Conservation (phyloP, 108 stramenopile genomes). For the Aureococcus anophagefferens region DNA sequence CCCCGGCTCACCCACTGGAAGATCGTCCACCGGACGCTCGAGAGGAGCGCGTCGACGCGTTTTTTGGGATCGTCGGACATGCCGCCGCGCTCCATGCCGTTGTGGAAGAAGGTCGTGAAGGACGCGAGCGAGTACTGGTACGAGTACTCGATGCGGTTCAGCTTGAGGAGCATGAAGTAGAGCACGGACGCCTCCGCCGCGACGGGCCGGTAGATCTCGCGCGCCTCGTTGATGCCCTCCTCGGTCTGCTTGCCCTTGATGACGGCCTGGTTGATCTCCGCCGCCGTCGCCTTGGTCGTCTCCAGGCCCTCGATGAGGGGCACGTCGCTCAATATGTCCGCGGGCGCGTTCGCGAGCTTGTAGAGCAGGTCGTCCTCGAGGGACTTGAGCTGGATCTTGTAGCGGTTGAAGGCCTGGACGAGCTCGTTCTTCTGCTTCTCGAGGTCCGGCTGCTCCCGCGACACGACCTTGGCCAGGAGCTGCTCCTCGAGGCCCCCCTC, state of each 20-base stretch:
- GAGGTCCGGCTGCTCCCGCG: slow-evolving; percentile 26
- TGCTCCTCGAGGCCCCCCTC: slow-evolving; percentile 41
- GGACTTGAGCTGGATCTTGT: slow-evolving; percentile 42
- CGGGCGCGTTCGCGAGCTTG: slow-evolving; percentile 44
- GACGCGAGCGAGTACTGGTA: slow-evolving; percentile 37
- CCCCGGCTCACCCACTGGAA: slow-evolving; percentile 35
- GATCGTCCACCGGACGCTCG: slow-evolving; percentile 21
- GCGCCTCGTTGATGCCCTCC: slow-evolving; percentile 24
- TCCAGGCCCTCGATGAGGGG: slow-evolving; percentile 51
- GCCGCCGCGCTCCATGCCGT: slow-evolving; percentile 12
- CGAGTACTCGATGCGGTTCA: slow-evolving; percentile 28
- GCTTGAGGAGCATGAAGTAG: slow-evolving; percentile 35
- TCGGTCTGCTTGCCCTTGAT: slow-evolving; percentile 18
- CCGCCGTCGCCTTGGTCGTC: slow-evolving; percentile 40
- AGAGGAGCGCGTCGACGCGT: slow-evolving; percentile 15
- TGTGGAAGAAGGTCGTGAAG: slow-evolving; percentile 29
- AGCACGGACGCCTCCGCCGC: slow-evolving; percentile 28
- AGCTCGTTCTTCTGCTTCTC: slow-evolving; percentile 27
- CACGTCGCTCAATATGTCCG: slow-evolving; percentile 49
- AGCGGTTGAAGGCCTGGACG: slow-evolving; percentile 26
- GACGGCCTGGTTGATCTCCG: slow-evolving; percentile 29
- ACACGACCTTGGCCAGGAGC: slow-evolving; percentile 30
- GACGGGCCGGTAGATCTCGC: slow-evolving; percentile 39
- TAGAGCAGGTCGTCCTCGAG: slow-evolving; percentile 49
- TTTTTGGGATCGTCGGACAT: background rate